Base-by-base conservation (phyloP, 129 eudicot species). In the Deinandra increscens region DNA sequence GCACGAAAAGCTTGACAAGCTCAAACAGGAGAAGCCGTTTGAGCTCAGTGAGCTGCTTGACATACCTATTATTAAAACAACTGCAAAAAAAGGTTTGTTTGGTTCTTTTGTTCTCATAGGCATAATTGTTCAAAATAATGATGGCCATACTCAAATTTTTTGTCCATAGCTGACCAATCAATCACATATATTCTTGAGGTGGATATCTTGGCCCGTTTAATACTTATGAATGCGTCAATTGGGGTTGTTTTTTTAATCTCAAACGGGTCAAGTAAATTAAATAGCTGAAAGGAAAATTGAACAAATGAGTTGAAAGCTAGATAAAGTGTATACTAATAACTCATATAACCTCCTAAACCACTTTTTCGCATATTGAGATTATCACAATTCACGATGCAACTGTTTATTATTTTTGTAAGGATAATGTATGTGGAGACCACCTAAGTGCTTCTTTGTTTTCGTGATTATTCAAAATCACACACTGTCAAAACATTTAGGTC, bases 31-130 rank as follows among this genome's bases (percentile, higher is more conserved):
- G 74, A 93, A 89, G 58, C 80, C 89, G 82, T 19, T 86, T 55
- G 98, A 89, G 42, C 73, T 89, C 64, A 89, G 98, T 73, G 95
- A 89, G 77, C 77, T 89, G 45, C 85, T 93, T 38, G 95, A 87
- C 75, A 45, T 89, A 78, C 85, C 91, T 42, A 50, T 89, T 68
- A 15, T 85, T 37, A 93, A 64, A 76, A 60, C 90, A 37, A 79
- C 81, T 49, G 48, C n/a, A n/a, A n/a, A 87, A 71, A 75, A 93
- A 93, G 98, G 98, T 93, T 42, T 39, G 84, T 80, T 62, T 19
- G 68, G 67, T 18, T 75, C 49, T 69, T 42, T 18, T 56, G 50
- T 75, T 56, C 65, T 54, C 38, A 18, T 65, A 29, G 12, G 54
- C 1, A 5, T n/a, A n/a, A n/a, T n/a, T n/a, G n/a, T n/a, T n/a